Evolutionary conservation across 2,329 filamentous ascomycete species (phyloP).

Genomic region (Cladosporium sp.): DNA sequence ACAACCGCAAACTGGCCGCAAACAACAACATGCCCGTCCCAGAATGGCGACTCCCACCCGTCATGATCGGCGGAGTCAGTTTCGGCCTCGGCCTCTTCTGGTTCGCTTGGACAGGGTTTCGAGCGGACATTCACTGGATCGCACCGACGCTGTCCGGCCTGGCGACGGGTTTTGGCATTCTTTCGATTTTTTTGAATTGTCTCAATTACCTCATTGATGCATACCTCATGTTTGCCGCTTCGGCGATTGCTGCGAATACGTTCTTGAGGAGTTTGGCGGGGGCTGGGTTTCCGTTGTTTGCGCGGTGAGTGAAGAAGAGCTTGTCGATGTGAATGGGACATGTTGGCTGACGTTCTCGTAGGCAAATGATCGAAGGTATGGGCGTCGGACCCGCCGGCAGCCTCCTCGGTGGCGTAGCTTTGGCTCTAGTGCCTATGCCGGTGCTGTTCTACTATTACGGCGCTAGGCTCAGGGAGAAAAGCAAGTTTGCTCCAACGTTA

Average conservation of each 20-base stretch:
- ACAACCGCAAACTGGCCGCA: conserved; percentile 34
- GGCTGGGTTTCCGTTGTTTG: conserved; percentile 52
- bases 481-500: conserved; percentile 39
- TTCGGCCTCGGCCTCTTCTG: conserved; percentile 32
- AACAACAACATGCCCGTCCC: conserved; percentile 51
- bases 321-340: too few relatives aligned
- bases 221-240: conserved; percentile 53
- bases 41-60: conserved; percentile 55
- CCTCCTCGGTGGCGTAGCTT: conserved; percentile 42
- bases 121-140: conserved; percentile 35
- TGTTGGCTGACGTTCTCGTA: conserved; percentile 18
- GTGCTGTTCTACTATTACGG: conserved; percentile 43
- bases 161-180: conserved; percentile 54
- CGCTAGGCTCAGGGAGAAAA: conserved; percentile 40
- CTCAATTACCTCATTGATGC: conserved; percentile 59
- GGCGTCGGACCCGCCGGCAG: conserved; percentile 47
- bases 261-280: conserved; percentile 50
- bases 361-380: conserved; percentile 32
- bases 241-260: conserved; percentile 53
- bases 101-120: conserved; percentile 33
- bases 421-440: conserved; percentile 41
- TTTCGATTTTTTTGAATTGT: conserved; percentile 54
- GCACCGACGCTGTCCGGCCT: conserved; percentile 42
- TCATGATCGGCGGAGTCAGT: conserved; percentile 48
- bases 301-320: conserved; percentile 25